Percentiles rank a stretch among this genome's conserved stretches.
Conservation (phyloP, 192 early-diverging fungal genomes). For the Coemansia sp. region DNA sequence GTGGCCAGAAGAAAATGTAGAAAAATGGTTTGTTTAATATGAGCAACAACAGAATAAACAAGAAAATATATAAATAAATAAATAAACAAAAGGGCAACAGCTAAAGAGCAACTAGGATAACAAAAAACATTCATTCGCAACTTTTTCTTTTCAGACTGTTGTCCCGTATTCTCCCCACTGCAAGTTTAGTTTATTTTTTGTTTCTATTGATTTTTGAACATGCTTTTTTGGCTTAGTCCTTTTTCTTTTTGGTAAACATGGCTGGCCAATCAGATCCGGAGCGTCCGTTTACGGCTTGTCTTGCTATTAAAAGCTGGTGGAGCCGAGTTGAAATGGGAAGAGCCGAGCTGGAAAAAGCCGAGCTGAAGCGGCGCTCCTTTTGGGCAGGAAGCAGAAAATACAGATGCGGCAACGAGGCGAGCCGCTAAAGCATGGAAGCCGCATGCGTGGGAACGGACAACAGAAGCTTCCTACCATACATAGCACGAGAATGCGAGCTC, state of each 20-base stretch:
- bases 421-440: neutral
- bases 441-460: neutral
- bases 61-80: neutral
- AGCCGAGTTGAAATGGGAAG: neutral
- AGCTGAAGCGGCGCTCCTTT: neutral
- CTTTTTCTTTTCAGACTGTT: neutral
- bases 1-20: neutral
- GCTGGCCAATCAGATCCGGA: neutral
- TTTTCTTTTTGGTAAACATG: slow-evolving; percentile 5
- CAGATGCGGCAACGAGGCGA: no score
- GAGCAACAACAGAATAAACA: neutral
- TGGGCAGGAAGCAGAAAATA: neutral
- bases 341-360: neutral
- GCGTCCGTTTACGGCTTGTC: neutral
- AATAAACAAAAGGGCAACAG: neutral
- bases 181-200: no score
- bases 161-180: no score
- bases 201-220: no score
- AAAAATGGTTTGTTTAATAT: neutral
- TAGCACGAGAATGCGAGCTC: neutral
- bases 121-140: neutral
- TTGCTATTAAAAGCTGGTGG: no score
- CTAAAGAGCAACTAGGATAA: neutral
- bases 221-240: no score
- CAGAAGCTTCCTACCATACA: neutral